Conservation (phyloP, 192 early-diverging fungal species). For the Umbelopsis isabellina region DNA sequence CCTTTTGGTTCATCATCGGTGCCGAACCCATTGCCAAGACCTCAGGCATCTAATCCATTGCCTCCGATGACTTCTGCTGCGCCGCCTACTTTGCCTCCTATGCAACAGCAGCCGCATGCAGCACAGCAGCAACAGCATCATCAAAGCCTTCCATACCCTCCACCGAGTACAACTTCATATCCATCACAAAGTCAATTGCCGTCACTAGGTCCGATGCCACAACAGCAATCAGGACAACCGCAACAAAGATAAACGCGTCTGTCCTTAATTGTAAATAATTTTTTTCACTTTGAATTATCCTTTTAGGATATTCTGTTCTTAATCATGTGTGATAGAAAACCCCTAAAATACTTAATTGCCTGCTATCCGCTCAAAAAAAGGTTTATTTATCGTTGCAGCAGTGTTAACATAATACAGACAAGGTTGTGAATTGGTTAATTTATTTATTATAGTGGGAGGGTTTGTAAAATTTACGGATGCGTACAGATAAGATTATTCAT, state of each 20-base stretch:
- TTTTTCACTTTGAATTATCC: background rate
- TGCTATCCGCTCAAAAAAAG: too few species aligned
- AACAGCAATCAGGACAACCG: background rate
- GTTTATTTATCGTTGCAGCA: too few species aligned
- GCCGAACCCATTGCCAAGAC: background rate
- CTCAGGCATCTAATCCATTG: background rate
- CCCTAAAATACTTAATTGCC: too few species aligned
- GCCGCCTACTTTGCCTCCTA: background rate
- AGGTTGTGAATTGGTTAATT: too few species aligned
- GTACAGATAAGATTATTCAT: too few species aligned
- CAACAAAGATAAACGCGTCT: background rate
- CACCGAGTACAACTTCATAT: background rate
- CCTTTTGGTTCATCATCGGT: background rate
- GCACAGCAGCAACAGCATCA: too few species aligned
- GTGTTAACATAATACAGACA: too few species aligned
- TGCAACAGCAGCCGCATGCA: background rate
- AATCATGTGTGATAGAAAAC: too few species aligned
- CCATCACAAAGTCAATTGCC: background rate
- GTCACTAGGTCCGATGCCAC: background rate
- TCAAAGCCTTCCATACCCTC: background rate
- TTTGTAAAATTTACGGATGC: too few species aligned
- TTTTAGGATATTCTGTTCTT: background rate
- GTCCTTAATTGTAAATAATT: conserved; percentile 16
- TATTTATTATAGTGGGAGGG: too few species aligned
- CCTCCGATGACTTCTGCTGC: background rate